phyloP scores from a whole-genome alignment of 768 basidiomycete species.

The Russula brevipes region DNA sequence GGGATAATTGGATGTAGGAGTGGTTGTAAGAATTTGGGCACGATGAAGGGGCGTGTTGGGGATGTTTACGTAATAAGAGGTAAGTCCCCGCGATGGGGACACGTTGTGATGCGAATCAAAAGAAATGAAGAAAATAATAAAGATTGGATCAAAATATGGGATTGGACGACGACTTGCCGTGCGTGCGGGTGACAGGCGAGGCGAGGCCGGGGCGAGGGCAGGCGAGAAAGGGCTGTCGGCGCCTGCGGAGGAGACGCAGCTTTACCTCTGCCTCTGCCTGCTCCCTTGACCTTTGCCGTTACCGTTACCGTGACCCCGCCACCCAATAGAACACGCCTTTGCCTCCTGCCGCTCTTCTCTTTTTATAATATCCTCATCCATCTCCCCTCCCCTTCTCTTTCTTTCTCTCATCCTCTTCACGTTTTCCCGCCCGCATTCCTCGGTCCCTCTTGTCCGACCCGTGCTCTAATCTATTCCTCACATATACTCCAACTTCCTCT shows the following conservation, averaged over 20 bases:
- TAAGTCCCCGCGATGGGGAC: neutral
- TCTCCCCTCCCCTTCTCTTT: neutral
- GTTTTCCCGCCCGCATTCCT: conserved; percentile 5
- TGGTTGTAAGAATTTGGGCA: neutral
- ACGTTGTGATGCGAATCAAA: conserved; percentile 6
- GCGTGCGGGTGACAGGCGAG: neutral
- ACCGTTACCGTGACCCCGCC: conserved; percentile 48
- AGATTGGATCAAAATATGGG: neutral
- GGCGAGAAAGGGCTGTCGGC: too few relatives aligned
- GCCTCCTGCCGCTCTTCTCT: conserved; percentile 13
- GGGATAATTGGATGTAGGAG: neutral
- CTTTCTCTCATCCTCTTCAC: conserved; percentile 20
- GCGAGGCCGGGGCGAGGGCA: too few relatives aligned
- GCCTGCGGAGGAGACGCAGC: too few relatives aligned
- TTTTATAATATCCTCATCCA: conserved; percentile 17
- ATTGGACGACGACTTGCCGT: neutral
- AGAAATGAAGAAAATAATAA: neutral
- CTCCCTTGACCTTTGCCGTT: conserved; percentile 22
- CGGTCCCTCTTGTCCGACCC: conserved; percentile 33
- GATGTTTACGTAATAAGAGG: conserved; percentile 10
- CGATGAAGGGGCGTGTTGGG: conserved; percentile 17
- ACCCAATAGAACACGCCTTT: conserved; percentile 27
- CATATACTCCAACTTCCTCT: conserved; percentile 21
- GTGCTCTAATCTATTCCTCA: conserved; percentile 27
- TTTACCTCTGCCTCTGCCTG: neutral